Conservation (phyloP, 2,329 filamentous ascomycete genomes). For the Ophiobolus disseminans region DNA sequence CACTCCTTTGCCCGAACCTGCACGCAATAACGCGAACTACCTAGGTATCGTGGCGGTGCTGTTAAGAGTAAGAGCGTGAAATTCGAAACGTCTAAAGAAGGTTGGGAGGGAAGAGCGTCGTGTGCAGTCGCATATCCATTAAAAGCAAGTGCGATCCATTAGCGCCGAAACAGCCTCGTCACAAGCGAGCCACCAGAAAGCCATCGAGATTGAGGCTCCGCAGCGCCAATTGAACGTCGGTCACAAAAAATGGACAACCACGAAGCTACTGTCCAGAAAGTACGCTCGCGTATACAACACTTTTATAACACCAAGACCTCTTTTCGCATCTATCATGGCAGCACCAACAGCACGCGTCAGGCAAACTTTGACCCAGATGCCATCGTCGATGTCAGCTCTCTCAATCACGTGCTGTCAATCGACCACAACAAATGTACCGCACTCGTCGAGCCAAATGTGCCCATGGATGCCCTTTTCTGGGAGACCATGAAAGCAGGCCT, state of each 20-base stretch:
- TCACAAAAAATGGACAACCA: slow-evolving; percentile 30
- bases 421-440: slow-evolving; percentile 61
- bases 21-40: too few relatives aligned
- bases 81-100: not conserved
- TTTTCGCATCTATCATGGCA: slow-evolving; percentile 70
- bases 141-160: not conserved
- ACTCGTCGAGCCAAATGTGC: slow-evolving; percentile 72
- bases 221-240: not conserved
- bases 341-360: slow-evolving; percentile 76
- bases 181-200: not conserved
- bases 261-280: slow-evolving; percentile 25
- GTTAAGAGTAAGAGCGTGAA: not conserved
- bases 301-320: slow-evolving; percentile 36
- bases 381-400: slow-evolving; percentile 69
- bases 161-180: not conserved
- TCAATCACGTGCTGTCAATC: slow-evolving; percentile 68
- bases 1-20: slow-evolving; percentile 1
- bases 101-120: not conserved
- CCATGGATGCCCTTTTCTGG: slow-evolving; percentile 69
- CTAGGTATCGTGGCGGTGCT: slow-evolving; percentile 2
- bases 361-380: slow-evolving; percentile 42
- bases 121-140: not conserved
- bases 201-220: too few relatives aligned
- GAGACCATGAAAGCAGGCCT: slow-evolving; percentile 63
- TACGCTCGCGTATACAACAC: slow-evolving; percentile 29